phyloP scores from a whole-genome alignment of 2,329 filamentous ascomycete species.

The Cordyceps cateniannulata region DNA sequence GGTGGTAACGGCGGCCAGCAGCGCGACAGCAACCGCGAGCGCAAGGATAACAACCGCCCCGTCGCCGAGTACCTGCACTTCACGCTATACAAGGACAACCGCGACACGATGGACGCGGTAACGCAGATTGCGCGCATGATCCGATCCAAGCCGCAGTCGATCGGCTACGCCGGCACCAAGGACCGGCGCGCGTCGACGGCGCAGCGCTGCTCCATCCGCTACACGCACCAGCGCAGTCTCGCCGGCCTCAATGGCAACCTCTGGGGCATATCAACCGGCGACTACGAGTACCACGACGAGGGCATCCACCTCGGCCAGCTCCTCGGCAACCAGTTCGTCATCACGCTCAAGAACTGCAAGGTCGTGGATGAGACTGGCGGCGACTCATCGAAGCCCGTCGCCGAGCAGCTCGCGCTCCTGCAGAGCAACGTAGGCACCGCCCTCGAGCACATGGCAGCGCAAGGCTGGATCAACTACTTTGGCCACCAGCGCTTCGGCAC shows the following conservation, averaged over 20 bases:
- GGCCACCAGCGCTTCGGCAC: constrained; percentile 96
- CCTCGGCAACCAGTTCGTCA: constrained; percentile 83
- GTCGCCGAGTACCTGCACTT: constrained; percentile 79
- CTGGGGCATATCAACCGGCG: constrained; percentile 63
- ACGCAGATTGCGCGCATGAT: constrained; percentile 69
- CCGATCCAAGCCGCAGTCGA: constrained; percentile 67
- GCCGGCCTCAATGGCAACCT: constrained; percentile 56
- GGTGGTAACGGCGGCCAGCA: constrained; percentile 14
- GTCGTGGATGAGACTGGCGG: constrained; percentile 39
- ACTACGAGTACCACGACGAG: constrained; percentile 69
- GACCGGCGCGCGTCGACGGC: constrained; percentile 81
- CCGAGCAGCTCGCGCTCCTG: constrained; percentile 25
- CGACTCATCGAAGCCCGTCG: constrained; percentile 15
- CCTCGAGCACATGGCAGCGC: constrained; percentile 59
- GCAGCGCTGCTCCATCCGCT: constrained; percentile 66
- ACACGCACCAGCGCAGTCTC: constrained; percentile 50
- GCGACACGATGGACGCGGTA: constrained; percentile 89
- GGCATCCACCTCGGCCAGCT: constrained; percentile 78
- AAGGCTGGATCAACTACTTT: constrained; percentile 96
- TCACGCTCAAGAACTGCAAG: constrained; percentile 80
- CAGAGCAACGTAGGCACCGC: constrained; percentile 44
- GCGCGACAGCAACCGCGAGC: constrained; percentile 20
- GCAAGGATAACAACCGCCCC: constrained; percentile 20
- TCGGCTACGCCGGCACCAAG: constrained; percentile 78
- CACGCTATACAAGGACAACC: constrained; percentile 92